Evolutionary conservation across 1,284 basidiomycete species (phyloP), one percentile per base, ranked within the genome.

Genomic region (Cystobasidium sp.): DNA sequence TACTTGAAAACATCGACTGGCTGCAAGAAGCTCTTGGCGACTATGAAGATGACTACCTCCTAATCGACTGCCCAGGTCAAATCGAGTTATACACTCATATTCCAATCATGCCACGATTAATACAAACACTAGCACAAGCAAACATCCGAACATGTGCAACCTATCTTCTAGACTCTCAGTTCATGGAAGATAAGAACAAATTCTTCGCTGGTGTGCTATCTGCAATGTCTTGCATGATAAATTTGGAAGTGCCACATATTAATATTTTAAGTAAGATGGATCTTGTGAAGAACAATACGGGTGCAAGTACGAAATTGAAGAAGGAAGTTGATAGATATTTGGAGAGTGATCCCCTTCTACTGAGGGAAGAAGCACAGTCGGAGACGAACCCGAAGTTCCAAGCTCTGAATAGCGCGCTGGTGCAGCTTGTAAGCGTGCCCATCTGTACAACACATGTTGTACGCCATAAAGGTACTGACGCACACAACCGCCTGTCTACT

Each of bases 221-320:
- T 68, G 97, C 97, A 24, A 98, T 99, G 94, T 95, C 92, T 59
- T 94, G 95, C 58, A 99, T 99, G 97, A 92, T 99, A 68, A 94
- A 95, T 78, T 87, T 99, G 39, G 96, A 98, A 80, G 89, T 97
- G 52, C 93, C 94, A 0, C 97, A 94, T 90, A 89, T 99, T 77
- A 99, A 99, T 79, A 85, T 99, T 81, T 93, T 99, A 90, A 96
- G 92, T 70, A 99, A 99, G 84, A 99, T 99, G 96, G 97, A 99
- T 83, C 86, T 99, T 39, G 91, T 99, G 46, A 92, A 89, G 89
- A 80, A 80, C 63, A 80, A 85, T 72, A 69, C 85, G 88, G 81
- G 94, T 90, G 83, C 92, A 9, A 75, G 75, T 16, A 61, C 51
- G 87, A 78, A 87, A 88, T 78, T 89, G 88, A 79, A 87, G 85